Evolutionary conservation across 2,329 filamentous ascomycete genomes (phyloP).

Genomic region (Botrytis tulipae): DNA sequence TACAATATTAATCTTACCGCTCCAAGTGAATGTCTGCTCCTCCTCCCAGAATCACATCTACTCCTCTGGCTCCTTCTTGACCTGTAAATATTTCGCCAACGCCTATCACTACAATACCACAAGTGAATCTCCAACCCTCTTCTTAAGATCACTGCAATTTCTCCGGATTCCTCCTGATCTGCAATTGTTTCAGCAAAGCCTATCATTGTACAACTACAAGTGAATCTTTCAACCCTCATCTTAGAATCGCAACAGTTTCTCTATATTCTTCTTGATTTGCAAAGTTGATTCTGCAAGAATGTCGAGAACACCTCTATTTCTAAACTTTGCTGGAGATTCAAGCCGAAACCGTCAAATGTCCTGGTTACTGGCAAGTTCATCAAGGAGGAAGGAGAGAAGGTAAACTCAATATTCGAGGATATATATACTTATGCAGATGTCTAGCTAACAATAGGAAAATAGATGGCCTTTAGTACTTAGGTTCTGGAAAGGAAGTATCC

Average conservation of each 20-base stretch:
- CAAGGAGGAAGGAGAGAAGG: conserved; percentile 37
- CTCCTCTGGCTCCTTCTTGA: not conserved
- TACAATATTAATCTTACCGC: not conserved
- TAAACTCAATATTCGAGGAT: conserved; percentile 9
- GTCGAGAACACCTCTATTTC: conserved; percentile 28
- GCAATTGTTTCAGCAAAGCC: not conserved
- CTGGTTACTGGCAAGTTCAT: conserved; percentile 33
- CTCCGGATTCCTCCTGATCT: not conserved
- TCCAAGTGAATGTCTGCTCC: not conserved
- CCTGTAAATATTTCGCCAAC: not conserved
- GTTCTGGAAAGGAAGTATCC: conserved; percentile 63
- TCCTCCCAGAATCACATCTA: not conserved
- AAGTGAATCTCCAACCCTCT: conserved; percentile 7
- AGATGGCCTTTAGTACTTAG: conserved; percentile 63
- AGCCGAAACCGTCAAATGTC: conserved; percentile 26
- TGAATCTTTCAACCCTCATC: conserved; percentile 3
- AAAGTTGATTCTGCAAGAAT: conserved; percentile 20
- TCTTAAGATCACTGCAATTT: not conserved
- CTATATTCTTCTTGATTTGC: not conserved
- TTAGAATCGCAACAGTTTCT: not conserved
- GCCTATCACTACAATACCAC: not conserved
- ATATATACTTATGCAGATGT: not conserved
- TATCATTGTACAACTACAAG: not conserved
- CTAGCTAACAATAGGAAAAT: conserved; percentile 28
- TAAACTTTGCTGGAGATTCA: conserved; percentile 26